Percentiles rank a stretch among this genome's conserved stretches.
Conservation (phyloP, 768 basidiomycete species). For the Suillus alpinus region DNA sequence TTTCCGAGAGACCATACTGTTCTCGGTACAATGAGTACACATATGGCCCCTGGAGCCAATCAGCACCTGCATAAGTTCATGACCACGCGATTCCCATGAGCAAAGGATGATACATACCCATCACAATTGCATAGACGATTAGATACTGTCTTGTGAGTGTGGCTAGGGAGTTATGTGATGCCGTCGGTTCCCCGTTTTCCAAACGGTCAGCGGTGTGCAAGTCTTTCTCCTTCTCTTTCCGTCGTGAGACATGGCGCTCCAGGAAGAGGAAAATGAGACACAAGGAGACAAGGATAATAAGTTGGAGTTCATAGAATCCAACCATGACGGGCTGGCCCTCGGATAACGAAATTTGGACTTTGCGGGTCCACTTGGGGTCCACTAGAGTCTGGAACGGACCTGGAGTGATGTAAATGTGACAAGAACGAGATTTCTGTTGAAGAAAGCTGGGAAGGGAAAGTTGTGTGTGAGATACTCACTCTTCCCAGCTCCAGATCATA, state of each 20-base stretch:
- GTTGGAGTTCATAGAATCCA: conserved; percentile 41
- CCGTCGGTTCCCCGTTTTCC: conserved; percentile 28
- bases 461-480: neutral
- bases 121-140: conserved; percentile 67
- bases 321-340: conserved; percentile 16
- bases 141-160: conserved; percentile 51
- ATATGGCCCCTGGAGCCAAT: conserved; percentile 82
- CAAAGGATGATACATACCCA: conserved; percentile 47
- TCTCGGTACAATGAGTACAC: conserved; percentile 73
- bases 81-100: neutral
- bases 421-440: neutral
- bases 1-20: conserved; percentile 61
- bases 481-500: neutral
- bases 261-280: conserved; percentile 35
- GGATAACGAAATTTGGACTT: neutral
- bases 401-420: no score
- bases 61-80: conserved; percentile 47
- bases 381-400: neutral
- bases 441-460: neutral
- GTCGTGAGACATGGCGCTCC: conserved; percentile 30
- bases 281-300: conserved; percentile 32
- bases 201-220: conserved; percentile 20
- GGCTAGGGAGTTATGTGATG: conserved; percentile 25
- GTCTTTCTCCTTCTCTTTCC: conserved; percentile 24
- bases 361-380: neutral